A percentile compares a stretch with the other conserved stretches of the same genome.
Evolutionary conservation across 495 filamentous ascomycete species (phyloP).

Genomic region (Bathelium albidoporum): DNA sequence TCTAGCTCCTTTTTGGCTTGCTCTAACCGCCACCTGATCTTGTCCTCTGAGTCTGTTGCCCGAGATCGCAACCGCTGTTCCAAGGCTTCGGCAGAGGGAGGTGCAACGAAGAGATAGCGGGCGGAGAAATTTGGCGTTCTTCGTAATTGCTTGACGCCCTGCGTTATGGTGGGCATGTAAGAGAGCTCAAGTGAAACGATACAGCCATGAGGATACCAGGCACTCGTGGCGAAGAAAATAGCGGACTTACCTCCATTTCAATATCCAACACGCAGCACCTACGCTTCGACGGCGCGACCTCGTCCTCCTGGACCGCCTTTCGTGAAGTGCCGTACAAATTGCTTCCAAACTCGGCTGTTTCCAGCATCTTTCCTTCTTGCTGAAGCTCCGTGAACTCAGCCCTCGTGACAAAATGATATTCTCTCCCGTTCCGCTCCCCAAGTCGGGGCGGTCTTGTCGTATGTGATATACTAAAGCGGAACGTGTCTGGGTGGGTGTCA

Average conservation of each 20-base stretch:
- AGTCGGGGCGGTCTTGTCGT: conserved; percentile 70
- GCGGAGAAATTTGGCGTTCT: conserved; percentile 60
- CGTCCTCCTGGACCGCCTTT: conserved; percentile 56
- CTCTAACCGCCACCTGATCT: conserved; percentile 58
- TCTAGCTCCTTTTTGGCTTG: conserved; percentile 79
- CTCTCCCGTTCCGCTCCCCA: conserved; percentile 63
- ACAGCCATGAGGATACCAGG: too few species aligned
- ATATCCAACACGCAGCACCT: conserved; percentile 69
- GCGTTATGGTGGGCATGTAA: conserved; percentile 5
- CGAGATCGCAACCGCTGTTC: conserved; percentile 70
- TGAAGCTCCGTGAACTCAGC: conserved; percentile 62
- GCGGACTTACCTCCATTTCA: conserved; percentile 67
- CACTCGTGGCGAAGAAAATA: background rate
- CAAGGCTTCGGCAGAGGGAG: conserved; percentile 63
- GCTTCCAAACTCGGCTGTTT: conserved; percentile 77
- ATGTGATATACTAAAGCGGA: conserved; percentile 77
- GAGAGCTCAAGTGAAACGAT: background rate
- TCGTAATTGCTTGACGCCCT: conserved; percentile 90
- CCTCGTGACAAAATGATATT: conserved; percentile 72
- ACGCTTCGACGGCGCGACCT: conserved; percentile 48
- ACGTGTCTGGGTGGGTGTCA: conserved; percentile 56
- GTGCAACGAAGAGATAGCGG: conserved; percentile 76
- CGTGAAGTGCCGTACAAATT: conserved; percentile 83
- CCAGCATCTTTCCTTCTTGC: conserved; percentile 66
- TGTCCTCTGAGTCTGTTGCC: conserved; percentile 73